These are phyloP conservation scores for Fimicolochytrium jonesii DNA, from an alignment of 192 early-diverging fungal species.

Conservation along the genomic window DNA sequence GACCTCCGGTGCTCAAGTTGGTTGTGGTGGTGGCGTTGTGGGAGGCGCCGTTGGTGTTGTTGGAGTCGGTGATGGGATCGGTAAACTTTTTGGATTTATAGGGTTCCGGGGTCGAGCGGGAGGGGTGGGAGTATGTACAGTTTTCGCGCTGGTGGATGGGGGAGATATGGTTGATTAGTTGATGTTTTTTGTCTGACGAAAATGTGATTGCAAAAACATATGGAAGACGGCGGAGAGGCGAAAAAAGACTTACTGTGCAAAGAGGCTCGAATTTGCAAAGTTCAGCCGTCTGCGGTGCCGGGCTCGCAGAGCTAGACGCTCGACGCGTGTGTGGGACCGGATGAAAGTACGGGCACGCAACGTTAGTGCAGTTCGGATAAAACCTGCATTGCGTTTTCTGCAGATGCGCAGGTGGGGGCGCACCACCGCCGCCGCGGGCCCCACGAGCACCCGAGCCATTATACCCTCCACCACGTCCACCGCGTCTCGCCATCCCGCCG, in stretches of 20 bases:
- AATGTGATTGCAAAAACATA: background rate
- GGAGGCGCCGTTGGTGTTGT: too few relatives aligned
- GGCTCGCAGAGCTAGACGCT: background rate
- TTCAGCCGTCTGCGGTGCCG: background rate
- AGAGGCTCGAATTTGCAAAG: conserved; percentile 3
- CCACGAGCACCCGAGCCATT: background rate
- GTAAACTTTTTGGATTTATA: background rate
- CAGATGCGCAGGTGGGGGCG: background rate
- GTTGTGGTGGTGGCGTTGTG: background rate
- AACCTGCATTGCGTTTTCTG: conserved; percentile 1
- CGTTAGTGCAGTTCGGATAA: conserved; percentile 3
- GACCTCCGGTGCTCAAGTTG: background rate
- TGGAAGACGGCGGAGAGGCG: background rate
- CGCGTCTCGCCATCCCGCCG: background rate
- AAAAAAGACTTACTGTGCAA: background rate
- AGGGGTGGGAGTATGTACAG: background rate
- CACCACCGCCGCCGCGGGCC: background rate
- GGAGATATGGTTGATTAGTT: background rate
- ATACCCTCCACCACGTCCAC: background rate
- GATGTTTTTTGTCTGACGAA: too few relatives aligned
- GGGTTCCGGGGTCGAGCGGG: background rate
- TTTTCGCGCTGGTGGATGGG: background rate
- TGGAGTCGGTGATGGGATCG: background rate
- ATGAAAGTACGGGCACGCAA: background rate
- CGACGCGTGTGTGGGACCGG: background rate